Base-by-base conservation (phyloP, 129 eudicot genomes). In the Calendula officinalis region DNA sequence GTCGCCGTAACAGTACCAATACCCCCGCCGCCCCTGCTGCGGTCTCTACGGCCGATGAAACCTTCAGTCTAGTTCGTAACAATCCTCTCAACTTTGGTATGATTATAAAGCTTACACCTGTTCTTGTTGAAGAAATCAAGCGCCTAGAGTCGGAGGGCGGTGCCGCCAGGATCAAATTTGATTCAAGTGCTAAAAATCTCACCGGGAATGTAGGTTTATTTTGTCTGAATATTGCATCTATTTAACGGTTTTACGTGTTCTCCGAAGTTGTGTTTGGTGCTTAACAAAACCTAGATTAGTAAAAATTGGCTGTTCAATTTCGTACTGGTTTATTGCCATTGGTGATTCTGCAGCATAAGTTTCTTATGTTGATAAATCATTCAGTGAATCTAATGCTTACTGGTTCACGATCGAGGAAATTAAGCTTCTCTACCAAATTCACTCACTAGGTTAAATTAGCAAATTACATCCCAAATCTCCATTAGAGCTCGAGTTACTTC, bases 51-150 rank as follows among this genome's bases (percentile, higher is more conserved):
- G 78, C 65, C 10, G 98, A 92, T 48, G 99, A 92, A 75, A 69
- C 71, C 2, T 88, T 83, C 67, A 88, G 99, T 66, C 82, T 92
- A 35, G 91, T 83, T 36, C 76, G 83, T 22, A 86, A 82, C 7
- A 81, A 73, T 8, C 87, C 85, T 49, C 79, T 83, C 77, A 78
- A 86, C 59, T 85, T 76, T 36, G 96, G 91, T 40, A 89, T 89
- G 91, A 82, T 87, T 60, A 83, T 92, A 51, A 68, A 75, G 74
- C 87, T 92, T 9, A 61, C 87, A 35, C 96, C 99, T 17, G 95
- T 79, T 74, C 95, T 92, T 6, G 85, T 92, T 12, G 96, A 92
- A 30, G 96, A 92, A 85, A 92, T 92, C 83, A 92, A 79, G 87
- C 86, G 89, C 22, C 83, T 77, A 3, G 98, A 92, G 78, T 75